phyloP scores from a whole-genome alignment of 1,139 yeast species.

The Sugiyamaella pinicola region DNA sequence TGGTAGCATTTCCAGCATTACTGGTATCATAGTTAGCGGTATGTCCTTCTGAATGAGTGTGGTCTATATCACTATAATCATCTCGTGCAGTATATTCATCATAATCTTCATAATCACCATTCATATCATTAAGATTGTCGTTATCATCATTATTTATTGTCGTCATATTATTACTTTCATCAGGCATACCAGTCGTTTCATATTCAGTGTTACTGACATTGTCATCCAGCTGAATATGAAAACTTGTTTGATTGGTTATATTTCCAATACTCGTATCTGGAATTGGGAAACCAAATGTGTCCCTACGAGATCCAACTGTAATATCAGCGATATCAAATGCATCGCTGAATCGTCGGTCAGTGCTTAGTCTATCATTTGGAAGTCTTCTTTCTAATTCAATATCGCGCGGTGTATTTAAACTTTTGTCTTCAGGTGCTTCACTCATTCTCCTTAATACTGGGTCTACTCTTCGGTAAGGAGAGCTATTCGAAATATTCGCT shows the following conservation, averaged over 20 bases:
- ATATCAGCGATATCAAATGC: conserved; percentile 7
- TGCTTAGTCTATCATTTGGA: conserved; percentile 8
- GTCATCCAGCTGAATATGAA: conserved; percentile 13
- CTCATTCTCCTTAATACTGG: neutral
- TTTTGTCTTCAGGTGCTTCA: neutral
- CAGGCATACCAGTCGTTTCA: neutral
- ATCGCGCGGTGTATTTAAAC: neutral
- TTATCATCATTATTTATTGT: conserved; percentile 2
- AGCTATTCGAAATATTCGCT: neutral
- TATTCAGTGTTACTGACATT: conserved; percentile 5
- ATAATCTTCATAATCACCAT: conserved; percentile 12
- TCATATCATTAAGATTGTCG: neutral
- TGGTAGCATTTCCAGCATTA: neutral
- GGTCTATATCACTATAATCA: conserved; percentile 17
- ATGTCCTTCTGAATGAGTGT: neutral
- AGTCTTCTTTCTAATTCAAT: conserved; percentile 12
- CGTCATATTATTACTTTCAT: neutral
- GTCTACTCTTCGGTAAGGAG: conserved; percentile 6
- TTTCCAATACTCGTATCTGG: conserved; percentile 11
- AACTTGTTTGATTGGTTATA: conserved; percentile 6
- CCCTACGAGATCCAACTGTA: conserved; percentile 10
- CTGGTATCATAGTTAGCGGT: neutral
- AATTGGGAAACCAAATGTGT: conserved; percentile 17
- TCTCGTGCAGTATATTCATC: conserved; percentile 10
- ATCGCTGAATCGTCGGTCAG: conserved; percentile 9